Conservation (phyloP, 768 basidiomycete species). For the Boletus coccyginus region DNA sequence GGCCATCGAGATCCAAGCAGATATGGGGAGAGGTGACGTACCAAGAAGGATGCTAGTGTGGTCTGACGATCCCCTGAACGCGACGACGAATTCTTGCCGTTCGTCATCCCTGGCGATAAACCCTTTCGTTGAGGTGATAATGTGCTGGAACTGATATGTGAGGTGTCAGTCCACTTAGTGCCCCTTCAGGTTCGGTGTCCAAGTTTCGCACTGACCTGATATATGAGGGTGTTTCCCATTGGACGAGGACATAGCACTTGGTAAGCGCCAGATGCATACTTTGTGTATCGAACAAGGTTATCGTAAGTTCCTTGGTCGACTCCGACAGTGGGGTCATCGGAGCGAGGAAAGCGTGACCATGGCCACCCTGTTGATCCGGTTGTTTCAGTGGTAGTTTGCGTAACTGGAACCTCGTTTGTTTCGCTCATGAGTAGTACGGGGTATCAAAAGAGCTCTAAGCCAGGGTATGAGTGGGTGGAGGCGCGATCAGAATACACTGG, state of each 20-base stretch:
- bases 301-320: slow-evolving; percentile 38
- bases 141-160: slow-evolving; percentile 33
- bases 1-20: not conserved
- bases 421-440: slow-evolving; percentile 2
- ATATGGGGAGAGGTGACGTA: not conserved
- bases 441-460: no score
- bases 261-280: slow-evolving; percentile 52
- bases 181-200: not conserved
- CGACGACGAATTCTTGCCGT: slow-evolving; percentile 39
- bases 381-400: not conserved
- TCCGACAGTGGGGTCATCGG: slow-evolving; percentile 23
- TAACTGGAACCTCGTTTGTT: not conserved
- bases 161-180: not conserved
- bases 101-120: slow-evolving; percentile 45
- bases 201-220: slow-evolving; percentile 31
- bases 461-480: not conserved
- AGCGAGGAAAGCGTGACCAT: slow-evolving; percentile 26
- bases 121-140: slow-evolving; percentile 40
- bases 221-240: slow-evolving; percentile 44
- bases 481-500: no score
- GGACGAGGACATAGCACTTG: slow-evolving; percentile 45
- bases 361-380: slow-evolving; percentile 4
- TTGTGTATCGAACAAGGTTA: slow-evolving; percentile 44
- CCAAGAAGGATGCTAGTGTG: slow-evolving; percentile 16
- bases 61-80: slow-evolving; percentile 40